These are phyloP conservation scores for Fusarium tricinctum DNA, from an alignment of 2,329 filamentous ascomycete species.

Conservation along the genomic window DNA sequence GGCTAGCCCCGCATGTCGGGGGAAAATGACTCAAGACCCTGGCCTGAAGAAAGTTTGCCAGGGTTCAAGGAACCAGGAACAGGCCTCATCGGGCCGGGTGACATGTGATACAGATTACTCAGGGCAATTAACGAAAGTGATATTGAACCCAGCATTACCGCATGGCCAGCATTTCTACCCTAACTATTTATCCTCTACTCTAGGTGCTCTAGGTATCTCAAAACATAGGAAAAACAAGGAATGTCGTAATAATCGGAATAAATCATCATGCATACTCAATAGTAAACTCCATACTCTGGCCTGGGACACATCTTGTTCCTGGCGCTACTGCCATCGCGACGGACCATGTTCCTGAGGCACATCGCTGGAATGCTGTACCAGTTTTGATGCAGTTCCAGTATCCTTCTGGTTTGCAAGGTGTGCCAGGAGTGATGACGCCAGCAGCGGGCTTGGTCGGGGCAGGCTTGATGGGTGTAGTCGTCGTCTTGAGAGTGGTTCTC, in stretches of 20 bases:
- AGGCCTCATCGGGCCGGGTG: background rate
- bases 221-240: background rate
- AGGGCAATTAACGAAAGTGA: background rate
- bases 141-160: background rate
- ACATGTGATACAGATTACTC: background rate
- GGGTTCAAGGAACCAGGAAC: background rate
- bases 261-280: constrained; percentile 31
- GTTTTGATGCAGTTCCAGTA: constrained; percentile 41
- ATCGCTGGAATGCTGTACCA: constrained; percentile 66
- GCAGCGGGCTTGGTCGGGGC: constrained; percentile 25
- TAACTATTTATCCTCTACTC: constrained; percentile 4
- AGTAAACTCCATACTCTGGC: constrained; percentile 45
- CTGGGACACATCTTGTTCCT: constrained; percentile 64
- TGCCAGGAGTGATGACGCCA: constrained; percentile 29
- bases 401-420: constrained; percentile 47
- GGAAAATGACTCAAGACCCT: constrained; percentile 28
- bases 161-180: background rate
- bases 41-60: background rate
- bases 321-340: constrained; percentile 61
- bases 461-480: constrained; percentile 8
- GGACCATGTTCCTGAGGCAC: constrained; percentile 70
- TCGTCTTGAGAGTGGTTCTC: constrained; percentile 33
- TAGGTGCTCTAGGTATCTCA: background rate
- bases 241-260: background rate
- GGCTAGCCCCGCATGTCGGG: constrained; percentile 10